Conservation (phyloP, 257 asterid genomes). For the Ehretia macrophylla region DNA sequence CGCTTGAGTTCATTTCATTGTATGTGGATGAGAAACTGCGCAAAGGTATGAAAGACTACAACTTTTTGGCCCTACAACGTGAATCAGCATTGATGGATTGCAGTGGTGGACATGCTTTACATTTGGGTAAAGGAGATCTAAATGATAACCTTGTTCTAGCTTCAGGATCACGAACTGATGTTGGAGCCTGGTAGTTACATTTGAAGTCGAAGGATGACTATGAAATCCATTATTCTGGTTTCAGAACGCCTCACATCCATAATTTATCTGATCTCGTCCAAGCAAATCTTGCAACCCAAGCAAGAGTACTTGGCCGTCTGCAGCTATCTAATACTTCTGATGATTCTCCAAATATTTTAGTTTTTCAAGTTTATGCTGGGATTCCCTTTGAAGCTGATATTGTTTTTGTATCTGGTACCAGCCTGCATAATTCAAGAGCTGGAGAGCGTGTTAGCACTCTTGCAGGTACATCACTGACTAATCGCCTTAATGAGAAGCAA, state of each 20-base stretch:
- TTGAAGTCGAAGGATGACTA: constrained; percentile 71
- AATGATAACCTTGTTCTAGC: constrained; percentile 54
- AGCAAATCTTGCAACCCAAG: constrained; percentile 71
- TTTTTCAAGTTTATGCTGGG: constrained; percentile 90
- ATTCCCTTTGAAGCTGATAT: constrained; percentile 74
- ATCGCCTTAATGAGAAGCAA: constrained; percentile 61
- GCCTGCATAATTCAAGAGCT: constrained; percentile 41
- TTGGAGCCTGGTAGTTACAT: constrained; percentile 89
- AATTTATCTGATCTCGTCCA: constrained; percentile 94
- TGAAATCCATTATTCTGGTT: constrained; percentile 82
- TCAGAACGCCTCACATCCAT: constrained; percentile 73
- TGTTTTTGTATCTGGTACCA: constrained; percentile 64
- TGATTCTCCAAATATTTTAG: constrained; percentile 68
- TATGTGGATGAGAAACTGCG: no score
- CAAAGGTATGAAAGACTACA: no score
- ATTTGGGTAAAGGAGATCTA: constrained; percentile 49
- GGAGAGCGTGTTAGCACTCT: constrained; percentile 59
- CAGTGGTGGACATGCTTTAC: constrained; percentile 56
- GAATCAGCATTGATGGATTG: no score
- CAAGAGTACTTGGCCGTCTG: constrained; percentile 57
- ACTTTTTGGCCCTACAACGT: no score
- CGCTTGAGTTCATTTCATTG: no score
- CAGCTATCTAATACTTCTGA: constrained; percentile 89
- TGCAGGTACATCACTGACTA: constrained; percentile 64
- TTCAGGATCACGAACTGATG: constrained; percentile 62